Percentiles rank a stretch among this genome's conserved stretches.
phyloP scores from a whole-genome alignment of 1,284 basidiomycete genomes.

The Mrakiaceae sp. region DNA sequence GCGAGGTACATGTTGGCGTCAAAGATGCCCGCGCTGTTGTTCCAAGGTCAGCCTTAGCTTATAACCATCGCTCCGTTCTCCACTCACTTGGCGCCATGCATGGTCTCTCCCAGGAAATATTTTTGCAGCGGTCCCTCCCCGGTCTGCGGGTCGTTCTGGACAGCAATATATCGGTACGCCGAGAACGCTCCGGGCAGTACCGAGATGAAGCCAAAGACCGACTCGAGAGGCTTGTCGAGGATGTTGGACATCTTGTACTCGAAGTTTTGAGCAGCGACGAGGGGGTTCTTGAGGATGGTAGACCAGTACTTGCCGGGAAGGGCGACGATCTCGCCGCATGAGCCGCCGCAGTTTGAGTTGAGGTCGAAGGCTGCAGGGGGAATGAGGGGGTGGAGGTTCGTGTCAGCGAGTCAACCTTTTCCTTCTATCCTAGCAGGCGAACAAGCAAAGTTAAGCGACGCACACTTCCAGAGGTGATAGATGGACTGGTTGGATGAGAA shows the following conservation, averaged over 20 bases:
- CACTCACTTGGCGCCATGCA: constrained; percentile 75
- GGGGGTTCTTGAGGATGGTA: constrained; percentile 50
- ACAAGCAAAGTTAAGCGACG: not conserved
- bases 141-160: constrained; percentile 15
- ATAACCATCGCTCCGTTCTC: no score
- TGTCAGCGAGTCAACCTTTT: not conserved
- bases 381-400: not conserved
- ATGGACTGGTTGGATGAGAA: not conserved
- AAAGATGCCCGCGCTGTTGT: constrained; percentile 56
- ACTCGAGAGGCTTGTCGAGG: constrained; percentile 91
- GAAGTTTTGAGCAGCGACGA: constrained; percentile 87
- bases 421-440: no score
- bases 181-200: constrained; percentile 80
- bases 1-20: constrained; percentile 53
- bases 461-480: constrained; percentile 78
- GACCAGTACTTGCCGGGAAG: constrained; percentile 85
- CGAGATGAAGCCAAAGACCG: constrained; percentile 80
- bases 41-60: constrained; percentile 49
- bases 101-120: constrained; percentile 93
- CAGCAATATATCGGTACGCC: constrained; percentile 45
- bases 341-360: constrained; percentile 84
- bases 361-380: constrained; percentile 55
- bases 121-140: constrained; percentile 26
- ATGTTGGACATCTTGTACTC: constrained; percentile 77
- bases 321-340: constrained; percentile 86